Percentiles rank a stretch among this genome's conserved stretches.
Evolutionary conservation across 2,329 filamentous ascomycete genomes (phyloP).

Genomic region (Fusarium sp.): DNA sequence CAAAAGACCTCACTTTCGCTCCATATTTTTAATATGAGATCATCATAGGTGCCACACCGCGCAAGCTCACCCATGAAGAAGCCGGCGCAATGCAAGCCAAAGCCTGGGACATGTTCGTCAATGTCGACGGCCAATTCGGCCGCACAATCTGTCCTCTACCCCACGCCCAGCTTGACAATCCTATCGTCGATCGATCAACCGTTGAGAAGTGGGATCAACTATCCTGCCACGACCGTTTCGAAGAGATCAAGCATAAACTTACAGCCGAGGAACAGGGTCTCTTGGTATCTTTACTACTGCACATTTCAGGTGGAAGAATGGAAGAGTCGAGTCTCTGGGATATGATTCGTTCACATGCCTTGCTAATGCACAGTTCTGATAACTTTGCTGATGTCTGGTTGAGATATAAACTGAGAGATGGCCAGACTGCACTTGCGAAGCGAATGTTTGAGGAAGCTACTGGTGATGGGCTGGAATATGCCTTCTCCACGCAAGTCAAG

Average conservation of each 20-base stretch:
- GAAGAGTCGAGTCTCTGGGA: background rate
- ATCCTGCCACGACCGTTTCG: background rate
- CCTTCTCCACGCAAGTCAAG: background rate
- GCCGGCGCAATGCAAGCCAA: background rate
- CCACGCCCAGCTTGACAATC: background rate
- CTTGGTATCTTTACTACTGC: background rate
- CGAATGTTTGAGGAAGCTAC: background rate
- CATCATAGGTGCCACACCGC: accelerated
- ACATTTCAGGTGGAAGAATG: background rate
- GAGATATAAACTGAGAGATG: background rate
- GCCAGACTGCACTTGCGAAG: background rate
- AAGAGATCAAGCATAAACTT: background rate
- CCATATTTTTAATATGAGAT: accelerated
- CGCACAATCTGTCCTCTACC: background rate
- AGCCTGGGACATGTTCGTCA: background rate
- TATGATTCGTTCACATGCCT: background rate
- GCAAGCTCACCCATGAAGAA: background rate
- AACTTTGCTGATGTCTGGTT: background rate
- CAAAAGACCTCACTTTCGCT: accelerated
- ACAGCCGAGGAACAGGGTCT: background rate
- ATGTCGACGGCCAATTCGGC: background rate
- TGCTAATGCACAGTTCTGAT: background rate
- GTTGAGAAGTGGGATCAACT: background rate
- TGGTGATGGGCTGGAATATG: background rate
- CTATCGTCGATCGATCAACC: background rate